Evolutionary conservation across 495 filamentous ascomycete species (phyloP), one percentile per base, ranked within the genome.

Genomic region (Chaetomidium leptoderma): DNA sequence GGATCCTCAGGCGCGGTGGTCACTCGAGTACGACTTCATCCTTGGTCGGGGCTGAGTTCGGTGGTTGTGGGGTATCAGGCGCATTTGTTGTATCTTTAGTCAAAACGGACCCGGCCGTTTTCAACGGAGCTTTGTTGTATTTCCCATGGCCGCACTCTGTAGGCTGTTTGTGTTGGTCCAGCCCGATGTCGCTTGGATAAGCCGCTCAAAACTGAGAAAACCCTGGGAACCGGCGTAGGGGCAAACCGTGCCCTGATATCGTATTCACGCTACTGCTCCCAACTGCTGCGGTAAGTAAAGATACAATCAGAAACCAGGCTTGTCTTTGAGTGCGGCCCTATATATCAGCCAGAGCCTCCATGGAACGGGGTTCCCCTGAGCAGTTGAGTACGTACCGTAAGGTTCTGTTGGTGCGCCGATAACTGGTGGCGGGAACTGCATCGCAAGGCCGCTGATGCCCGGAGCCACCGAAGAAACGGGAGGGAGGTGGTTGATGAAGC

Each of bases 1-100:
- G 11, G 85, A 89, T 61, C 69, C 78, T 1, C 74, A 81, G 63
- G 88, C 86, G 36, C 66, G 70, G 19, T 83, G 84, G 72, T 78
- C 83, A 67, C 68, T 90, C 42, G 66, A 66, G 47, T 83, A 83
- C 60, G 77, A 84, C 57, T 82, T 85, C 56, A 66, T 70, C 45
- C 65, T 85, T 29, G 59, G 64, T 17, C 32, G 52, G 33, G 27
- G 23, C 7, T 57, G 48, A 40, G 23, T 27, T 19, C 16, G 14
- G 13, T 14, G 32, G 30, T 24, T 6, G 39, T 10, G 5, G 21
- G 23, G 4, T 33, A 14, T 35, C 11, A 35, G 39, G 39, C 33
- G 27, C 6, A 13, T 35, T 49, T 45, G 50, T 19, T 37, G 44
- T 33, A 35, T 33, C 36, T 21, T 19, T 49, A 43, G 11, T 7